Evolutionary conservation across 2,329 filamentous ascomycete species (phyloP).

Genomic region (Cordyceps tenuipes): DNA sequence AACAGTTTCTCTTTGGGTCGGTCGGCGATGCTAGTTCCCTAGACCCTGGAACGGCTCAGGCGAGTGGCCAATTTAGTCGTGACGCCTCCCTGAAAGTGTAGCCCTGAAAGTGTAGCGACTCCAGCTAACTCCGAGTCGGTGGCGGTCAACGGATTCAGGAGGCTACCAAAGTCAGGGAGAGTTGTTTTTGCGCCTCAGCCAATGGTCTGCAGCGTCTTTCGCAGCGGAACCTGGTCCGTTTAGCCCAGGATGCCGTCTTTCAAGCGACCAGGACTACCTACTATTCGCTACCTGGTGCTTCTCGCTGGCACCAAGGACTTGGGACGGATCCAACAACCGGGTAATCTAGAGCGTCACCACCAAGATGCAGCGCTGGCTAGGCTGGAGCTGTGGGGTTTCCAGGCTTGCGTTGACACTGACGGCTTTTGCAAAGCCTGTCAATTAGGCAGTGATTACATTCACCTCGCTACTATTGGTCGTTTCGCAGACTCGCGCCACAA

Average conservation of each 20-base stretch:
- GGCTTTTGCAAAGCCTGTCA: slow-evolving; percentile 3
- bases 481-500: background rate
- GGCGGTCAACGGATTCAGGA: slow-evolving; percentile 6
- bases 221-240: background rate
- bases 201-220: background rate
- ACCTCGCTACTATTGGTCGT: slow-evolving; percentile 16
- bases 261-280: background rate
- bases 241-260: background rate
- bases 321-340: slow-evolving; percentile 10
- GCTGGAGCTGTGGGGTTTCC: slow-evolving; percentile 2
- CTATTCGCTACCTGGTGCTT: slow-evolving; percentile 7
- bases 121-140: slow-evolving; percentile 7
- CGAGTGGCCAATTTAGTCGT: slow-evolving; percentile 9
- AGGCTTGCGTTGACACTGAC: slow-evolving; percentile 2
- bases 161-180: background rate
- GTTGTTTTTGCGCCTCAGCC: background rate
- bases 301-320: background rate
- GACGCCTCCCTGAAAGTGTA: slow-evolving; percentile 1
- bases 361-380: slow-evolving; percentile 1
- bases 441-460: slow-evolving; percentile 21
- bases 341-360: slow-evolving; percentile 10
- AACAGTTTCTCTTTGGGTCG: slow-evolving; percentile 1
- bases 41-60: background rate
- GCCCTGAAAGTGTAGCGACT: slow-evolving; percentile 3
- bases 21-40: background rate